A percentile compares a stretch with the other conserved stretches of the same genome.
Conservation (phyloP, 2,329 filamentous ascomycete species). For the Colletotrichum tabaci region DNA sequence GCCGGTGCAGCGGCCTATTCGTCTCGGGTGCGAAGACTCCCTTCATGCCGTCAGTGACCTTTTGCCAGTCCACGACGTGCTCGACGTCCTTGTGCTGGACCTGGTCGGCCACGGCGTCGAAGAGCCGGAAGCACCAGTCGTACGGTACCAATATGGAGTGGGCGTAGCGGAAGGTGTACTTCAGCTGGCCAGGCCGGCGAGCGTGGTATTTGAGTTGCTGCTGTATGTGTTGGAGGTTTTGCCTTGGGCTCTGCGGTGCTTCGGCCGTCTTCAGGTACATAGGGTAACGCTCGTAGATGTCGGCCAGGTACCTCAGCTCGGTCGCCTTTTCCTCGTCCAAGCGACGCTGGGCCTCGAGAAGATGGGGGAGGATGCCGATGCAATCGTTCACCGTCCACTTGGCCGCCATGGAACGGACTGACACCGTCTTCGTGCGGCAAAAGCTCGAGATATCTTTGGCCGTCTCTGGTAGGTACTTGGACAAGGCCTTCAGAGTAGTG, state of each 20-base stretch:
- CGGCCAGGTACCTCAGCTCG: slow-evolving; percentile 3
- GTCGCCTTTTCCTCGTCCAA: neutral
- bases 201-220: neutral
- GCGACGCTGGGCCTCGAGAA: neutral
- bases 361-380: neutral
- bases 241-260: neutral
- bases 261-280: slow-evolving; percentile 1
- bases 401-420: neutral
- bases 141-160: neutral
- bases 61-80: neutral
- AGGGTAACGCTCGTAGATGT: slow-evolving; percentile 11
- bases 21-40: neutral
- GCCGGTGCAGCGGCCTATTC: neutral
- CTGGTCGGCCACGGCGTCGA: neutral
- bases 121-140: slow-evolving; percentile 1
- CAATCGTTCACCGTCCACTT: neutral
- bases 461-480: neutral
- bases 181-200: neutral
- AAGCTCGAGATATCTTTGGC: too few relatives aligned
- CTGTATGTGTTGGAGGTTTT: neutral
- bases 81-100: neutral
- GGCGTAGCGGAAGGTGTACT: neutral
- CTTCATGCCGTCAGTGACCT: neutral
- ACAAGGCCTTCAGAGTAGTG: neutral
- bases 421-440: neutral